phyloP scores from a whole-genome alignment of 352 stramenopile species.

The Phytophthora kernoviae region DNA sequence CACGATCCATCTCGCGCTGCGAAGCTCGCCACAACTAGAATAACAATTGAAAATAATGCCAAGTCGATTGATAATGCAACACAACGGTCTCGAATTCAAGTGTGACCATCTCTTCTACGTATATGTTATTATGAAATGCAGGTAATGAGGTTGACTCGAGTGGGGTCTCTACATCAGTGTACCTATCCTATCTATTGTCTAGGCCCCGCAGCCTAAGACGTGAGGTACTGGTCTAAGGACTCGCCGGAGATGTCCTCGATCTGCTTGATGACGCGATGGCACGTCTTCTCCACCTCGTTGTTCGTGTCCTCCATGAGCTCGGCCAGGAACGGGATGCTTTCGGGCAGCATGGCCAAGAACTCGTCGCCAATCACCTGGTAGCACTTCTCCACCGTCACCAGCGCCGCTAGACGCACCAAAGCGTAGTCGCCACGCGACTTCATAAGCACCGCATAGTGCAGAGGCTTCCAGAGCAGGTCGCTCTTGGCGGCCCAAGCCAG shows the following conservation, averaged over 20 bases:
- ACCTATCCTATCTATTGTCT: constrained; percentile 38
- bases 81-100: too few species aligned
- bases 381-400: constrained; percentile 86
- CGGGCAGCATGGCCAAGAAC: constrained; percentile 88
- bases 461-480: constrained; percentile 88
- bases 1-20: too few species aligned
- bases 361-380: constrained; percentile 89
- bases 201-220: constrained; percentile 35
- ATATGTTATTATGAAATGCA: constrained; percentile 6
- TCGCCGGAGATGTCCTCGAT: constrained; percentile 91
- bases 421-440: constrained; percentile 77
- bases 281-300: constrained; percentile 81
- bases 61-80: too few species aligned
- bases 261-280: constrained; percentile 88
- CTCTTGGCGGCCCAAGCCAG: constrained; percentile 87
- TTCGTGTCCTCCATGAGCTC: constrained; percentile 91
- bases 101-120: background rate
- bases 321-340: constrained; percentile 89
- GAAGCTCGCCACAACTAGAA: too few species aligned
- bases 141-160: constrained; percentile 6
- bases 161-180: constrained; percentile 22
- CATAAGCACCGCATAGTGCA: constrained; percentile 90
- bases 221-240: constrained; percentile 89
- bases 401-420: constrained; percentile 69
- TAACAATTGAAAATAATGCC: too few species aligned